Evolutionary conservation across 805 yeast species (phyloP).

Genomic region (Saccharomyces jurei): DNA sequence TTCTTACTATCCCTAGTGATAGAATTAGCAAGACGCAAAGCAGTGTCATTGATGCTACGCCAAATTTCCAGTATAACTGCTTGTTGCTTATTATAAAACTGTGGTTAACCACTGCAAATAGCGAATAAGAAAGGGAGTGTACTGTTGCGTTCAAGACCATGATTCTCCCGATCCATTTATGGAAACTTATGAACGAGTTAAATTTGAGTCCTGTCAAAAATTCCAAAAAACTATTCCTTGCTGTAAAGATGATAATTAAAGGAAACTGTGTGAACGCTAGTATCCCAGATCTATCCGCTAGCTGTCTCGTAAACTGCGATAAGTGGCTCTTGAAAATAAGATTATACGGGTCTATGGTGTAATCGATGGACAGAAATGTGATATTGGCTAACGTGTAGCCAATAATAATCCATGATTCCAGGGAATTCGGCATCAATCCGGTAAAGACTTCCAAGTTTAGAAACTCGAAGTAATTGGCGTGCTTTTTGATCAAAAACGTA

Average conservation of each 20-base stretch:
- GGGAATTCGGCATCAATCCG: conserved; percentile 18
- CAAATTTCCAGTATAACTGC: conserved; percentile 35
- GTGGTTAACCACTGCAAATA: conserved; percentile 26
- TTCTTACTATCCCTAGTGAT: conserved; percentile 31
- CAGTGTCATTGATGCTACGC: conserved; percentile 32
- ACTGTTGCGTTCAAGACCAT: conserved; percentile 32
- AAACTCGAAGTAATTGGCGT: conserved; percentile 13
- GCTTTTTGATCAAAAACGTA: conserved; percentile 9
- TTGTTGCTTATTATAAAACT: conserved; percentile 5
- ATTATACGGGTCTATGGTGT: conserved; percentile 13
- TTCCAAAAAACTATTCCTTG: conserved; percentile 62
- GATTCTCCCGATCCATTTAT: conserved; percentile 46
- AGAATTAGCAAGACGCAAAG: conserved; percentile 23
- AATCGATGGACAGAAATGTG: conserved; percentile 7
- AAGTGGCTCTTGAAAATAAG: conserved; percentile 8
- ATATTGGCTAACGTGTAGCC: conserved; percentile 14
- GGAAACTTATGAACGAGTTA: conserved; percentile 56
- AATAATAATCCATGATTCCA: conserved; percentile 13
- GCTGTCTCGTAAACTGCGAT: conserved; percentile 20
- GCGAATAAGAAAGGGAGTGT: conserved; percentile 35
- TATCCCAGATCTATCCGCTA: conserved; percentile 43
- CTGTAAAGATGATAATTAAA: conserved; percentile 51
- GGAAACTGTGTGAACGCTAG: conserved; percentile 45
- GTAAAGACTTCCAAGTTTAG: conserved; percentile 4
- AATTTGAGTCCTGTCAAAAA: conserved; percentile 55